A percentile compares a stretch with the other conserved stretches of the same genome.
phyloP scores from a whole-genome alignment of 176 grass and related monocot species.

The Oryza meridionalis region DNA sequence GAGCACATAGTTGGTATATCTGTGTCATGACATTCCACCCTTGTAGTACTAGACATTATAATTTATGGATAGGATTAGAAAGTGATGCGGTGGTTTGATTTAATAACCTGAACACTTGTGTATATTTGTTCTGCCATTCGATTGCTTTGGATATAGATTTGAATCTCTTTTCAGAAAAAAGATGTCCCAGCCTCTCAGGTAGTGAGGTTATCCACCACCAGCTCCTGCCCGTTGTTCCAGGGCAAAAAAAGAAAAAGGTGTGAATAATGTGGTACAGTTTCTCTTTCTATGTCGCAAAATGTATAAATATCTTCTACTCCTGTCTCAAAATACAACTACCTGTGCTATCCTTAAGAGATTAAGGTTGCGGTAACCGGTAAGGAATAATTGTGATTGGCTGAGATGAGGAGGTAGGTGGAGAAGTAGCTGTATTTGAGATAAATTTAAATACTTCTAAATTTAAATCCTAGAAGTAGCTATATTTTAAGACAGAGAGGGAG shows the following conservation, averaged over 20 bases:
- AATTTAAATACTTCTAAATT: too few species aligned
- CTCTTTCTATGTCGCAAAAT: not conserved
- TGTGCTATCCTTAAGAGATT: too few species aligned
- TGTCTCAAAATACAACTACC: too few species aligned
- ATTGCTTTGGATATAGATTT: not conserved
- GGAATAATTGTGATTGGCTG: too few species aligned
- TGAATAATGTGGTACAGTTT: not conserved
- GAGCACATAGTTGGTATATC: not conserved
- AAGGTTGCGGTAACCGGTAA: too few species aligned
- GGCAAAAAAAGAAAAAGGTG: not conserved
- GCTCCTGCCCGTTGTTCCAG: not conserved
- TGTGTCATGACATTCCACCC: not conserved
- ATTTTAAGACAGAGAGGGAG: too few species aligned
- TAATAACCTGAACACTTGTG: not conserved
- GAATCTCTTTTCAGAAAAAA: not conserved
- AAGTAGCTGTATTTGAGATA: too few species aligned
- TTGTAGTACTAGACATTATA: not conserved
- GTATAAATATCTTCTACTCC: not conserved
- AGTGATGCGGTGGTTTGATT: conserved; percentile 12
- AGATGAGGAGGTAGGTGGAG: too few species aligned
- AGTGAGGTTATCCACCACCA: not conserved
- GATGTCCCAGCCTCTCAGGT: not conserved
- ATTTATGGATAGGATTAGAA: conserved; percentile 22
- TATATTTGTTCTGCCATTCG: not conserved
- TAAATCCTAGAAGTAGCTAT: too few species aligned